Evolutionary conservation across 768 basidiomycete genomes (phyloP), one percentile per base, ranked within the genome.

Genomic region (Fomitopsis pulvina): DNA sequence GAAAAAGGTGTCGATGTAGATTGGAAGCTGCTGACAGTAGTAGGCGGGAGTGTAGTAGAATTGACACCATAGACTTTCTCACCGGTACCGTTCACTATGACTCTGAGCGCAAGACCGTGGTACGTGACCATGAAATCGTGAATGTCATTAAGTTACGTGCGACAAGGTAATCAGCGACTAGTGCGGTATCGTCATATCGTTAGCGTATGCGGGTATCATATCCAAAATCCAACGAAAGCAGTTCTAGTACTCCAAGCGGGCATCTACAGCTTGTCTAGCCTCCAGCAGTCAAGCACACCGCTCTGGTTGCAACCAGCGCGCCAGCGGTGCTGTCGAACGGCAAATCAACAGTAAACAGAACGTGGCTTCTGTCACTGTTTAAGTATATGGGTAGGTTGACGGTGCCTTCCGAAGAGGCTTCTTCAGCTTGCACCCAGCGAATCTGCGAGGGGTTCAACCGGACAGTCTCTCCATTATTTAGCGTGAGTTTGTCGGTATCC

Each of bases 311-410:
- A 10, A 92, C 87, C 56, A 90, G 66, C 30, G 83, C 73, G 26
- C 81, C 76, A 0, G 81, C 81, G 37, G 73, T 76, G 53, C 66
- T 75, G 52, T 86, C 85, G 57, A 92, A 86, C 18, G 87, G 85
- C 50, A 98, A 66, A 58, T 90, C 80, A 29, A 95, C 84, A 1
- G 88, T 92, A 71, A 96, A 94, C 60, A 98, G 69, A 28, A 95
- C 88, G 60, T 92, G 90, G 63, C 82, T 87, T 45, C 94, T 79
- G 68, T 92, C 87, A 56, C 77, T 74, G 67, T 97, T 96, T 63
- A 97, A 78, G 66, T 96, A 98, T 39, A 96, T 89, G 0, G 94
- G 95, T 20, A 98, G 71, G 56, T 84, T 87, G 60, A 94, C 87
- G 48, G 79, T 57, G 45, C 68, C 69, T 28, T 62, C 61, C 29